A percentile compares a stretch with the other conserved stretches of the same genome.
phyloP scores from a whole-genome alignment of 208 protist species.

The Leishmania turanica region DNA sequence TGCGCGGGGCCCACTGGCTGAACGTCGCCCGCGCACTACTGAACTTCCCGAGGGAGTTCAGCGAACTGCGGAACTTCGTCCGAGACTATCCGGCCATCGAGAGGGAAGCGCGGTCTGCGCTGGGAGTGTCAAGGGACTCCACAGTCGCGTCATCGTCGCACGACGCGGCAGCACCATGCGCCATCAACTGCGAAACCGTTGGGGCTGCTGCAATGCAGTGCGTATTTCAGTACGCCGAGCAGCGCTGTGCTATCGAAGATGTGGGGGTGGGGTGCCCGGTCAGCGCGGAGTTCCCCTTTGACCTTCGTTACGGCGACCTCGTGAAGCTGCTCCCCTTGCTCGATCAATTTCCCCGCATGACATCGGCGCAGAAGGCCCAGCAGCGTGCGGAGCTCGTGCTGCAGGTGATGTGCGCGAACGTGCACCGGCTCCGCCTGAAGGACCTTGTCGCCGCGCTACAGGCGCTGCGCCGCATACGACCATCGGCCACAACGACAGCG shows the following conservation, averaged over 20 bases:
- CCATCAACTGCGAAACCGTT: constrained; percentile 25
- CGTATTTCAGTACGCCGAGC: constrained; percentile 36
- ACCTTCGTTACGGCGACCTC: constrained; percentile 20
- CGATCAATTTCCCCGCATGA: constrained; percentile 26
- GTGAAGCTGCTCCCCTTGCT: constrained; percentile 54
- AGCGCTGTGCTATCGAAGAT: not conserved
- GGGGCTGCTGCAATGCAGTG: constrained; percentile 19
- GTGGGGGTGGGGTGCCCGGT: not conserved
- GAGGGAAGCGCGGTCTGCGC: constrained; percentile 12
- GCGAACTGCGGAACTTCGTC: constrained; percentile 16
- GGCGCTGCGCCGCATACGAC: constrained; percentile 44
- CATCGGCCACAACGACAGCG: constrained; percentile 26
- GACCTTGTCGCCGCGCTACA: constrained; percentile 59
- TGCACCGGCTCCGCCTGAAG: constrained; percentile 17
- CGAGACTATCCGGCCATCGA: constrained; percentile 23
- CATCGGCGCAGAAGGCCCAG: not conserved
- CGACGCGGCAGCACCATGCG: not conserved
- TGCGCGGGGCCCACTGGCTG: constrained; percentile 84
- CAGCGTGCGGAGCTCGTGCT: constrained; percentile 25
- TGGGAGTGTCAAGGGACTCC: not conserved
- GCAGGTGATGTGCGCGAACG: constrained; percentile 10
- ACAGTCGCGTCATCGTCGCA: not conserved
- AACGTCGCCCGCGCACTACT: constrained; percentile 78
- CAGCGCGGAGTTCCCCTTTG: constrained; percentile 20
- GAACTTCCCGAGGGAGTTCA: constrained; percentile 67